Base-by-base conservation (phyloP, 352 stramenopile species). In the Elongisporangium prolatum region DNA sequence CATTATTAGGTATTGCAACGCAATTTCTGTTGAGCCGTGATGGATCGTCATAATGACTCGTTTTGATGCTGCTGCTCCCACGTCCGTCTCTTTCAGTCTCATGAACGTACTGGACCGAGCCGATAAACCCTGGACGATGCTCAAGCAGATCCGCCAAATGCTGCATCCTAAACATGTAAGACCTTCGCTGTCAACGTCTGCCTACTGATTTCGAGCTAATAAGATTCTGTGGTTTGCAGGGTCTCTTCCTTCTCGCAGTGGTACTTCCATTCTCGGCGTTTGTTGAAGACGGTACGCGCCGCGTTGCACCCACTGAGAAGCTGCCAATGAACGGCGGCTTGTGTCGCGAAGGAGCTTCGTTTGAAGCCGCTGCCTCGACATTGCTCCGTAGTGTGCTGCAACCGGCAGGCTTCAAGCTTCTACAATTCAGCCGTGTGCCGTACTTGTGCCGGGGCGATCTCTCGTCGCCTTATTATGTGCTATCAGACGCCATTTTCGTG, bases 401-500 rank as follows among this genome's bases (percentile, higher is more conserved):
- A 0, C 82, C 85, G 0, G 77, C 77, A 4, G 85, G 85, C 49
- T 95, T 93, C 58, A 84, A 91, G 60, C 72, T 95, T 24, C 69
- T 86, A 21, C 69, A 75, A 44, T 93, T 95, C 60, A 91, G 79
- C 34, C 83, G 85, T 57, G 85, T 95, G 48, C 85, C 85, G 50
- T 95, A 95, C 65, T 63, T 95, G 50, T 93, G 81, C 59, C 80
- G 82, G 8, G 85, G 85, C 16, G 85, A 93, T 57, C 62, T 93
- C 48, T 79, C 73, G 18, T 77, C 91, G 57, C 77, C 85, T 37
- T 95, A 91, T 72, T 93, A 93, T 60, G 82, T 93, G 55, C 67
- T 95, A 13, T 88, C 75, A n/a, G 85, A 95, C 57, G 85, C 85
- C 21, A 84, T 95, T 54, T 93, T 93, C 63, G 83, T 91, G 62